Base-by-base conservation (phyloP, 768 basidiomycete species). In the Leucosporidium creatinivorum region DNA sequence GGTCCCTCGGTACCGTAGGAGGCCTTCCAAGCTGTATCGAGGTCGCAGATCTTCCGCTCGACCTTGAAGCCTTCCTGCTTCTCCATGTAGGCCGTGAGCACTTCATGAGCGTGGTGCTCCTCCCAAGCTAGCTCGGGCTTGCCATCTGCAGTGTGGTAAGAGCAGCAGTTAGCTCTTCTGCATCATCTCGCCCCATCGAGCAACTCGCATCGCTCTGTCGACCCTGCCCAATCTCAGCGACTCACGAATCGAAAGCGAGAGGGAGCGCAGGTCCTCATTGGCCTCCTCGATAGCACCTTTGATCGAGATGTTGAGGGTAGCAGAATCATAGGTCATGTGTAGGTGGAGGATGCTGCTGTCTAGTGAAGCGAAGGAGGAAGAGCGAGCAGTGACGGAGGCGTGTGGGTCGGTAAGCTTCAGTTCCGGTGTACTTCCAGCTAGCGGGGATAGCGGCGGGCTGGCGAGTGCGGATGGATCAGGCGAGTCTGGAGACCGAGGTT, bases 21-120 rank as follows among this genome's bases (percentile, higher is more conserved):
- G 30, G 73, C 73, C 58, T 65, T 62, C 56, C 57, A 74, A 2
- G 68, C 73, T 23, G 73, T 74, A n/a, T 73, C 63, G 25, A 68
- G 36, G 13, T 67, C 71, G 33, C 68, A 74, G 9, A 68, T 71
- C 49, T 65, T 58, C 31, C 48, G 50, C 8, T 36, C 64, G 57
- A 74, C 70, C 49, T 56, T 63, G 56, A 69, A 74, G 21, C 68
- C 70, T 10, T 13, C n/a, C 33, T 62, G 61, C 10, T n/a, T 4
- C 12, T 33, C 33, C 61, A 62, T 62, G 33, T 52, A 62, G 15
- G 13, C 51, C 3, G 61, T 62, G n/a, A 62, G 17, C 31, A 39
- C 51, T 7, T 54, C 36, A n/a, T 62, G 21, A 39, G 36, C 12
- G 39, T 30, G 39, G 26, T 47, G 15, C 19, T 61, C 44, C 28